phyloP scores from a whole-genome alignment of 2,329 filamentous ascomycete genomes.

The Ciborinia camelliae region DNA sequence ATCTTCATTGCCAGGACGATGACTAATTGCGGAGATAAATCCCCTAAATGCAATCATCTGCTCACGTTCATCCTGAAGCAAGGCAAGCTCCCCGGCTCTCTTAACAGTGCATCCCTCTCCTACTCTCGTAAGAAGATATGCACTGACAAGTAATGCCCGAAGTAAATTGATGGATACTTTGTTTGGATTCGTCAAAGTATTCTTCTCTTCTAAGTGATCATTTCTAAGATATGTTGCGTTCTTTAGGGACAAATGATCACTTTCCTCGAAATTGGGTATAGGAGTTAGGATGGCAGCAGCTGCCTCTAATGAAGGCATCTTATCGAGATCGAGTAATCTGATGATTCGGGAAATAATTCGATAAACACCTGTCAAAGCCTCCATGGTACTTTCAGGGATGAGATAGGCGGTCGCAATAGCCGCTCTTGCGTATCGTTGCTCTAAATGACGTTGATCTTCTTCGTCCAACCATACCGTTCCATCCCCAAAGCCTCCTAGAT shows the following conservation, averaged over 20 bases:
- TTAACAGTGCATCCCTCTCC: constrained; percentile 50
- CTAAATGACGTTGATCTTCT: constrained; percentile 55
- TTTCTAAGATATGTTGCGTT: constrained; percentile 48
- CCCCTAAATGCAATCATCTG: constrained; percentile 56
- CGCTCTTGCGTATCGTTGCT: constrained; percentile 63
- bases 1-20: constrained; percentile 54
- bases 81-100: constrained; percentile 58
- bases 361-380: constrained; percentile 59
- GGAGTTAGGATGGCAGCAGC: constrained; percentile 48
- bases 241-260: constrained; percentile 40
- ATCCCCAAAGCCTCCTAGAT: constrained; percentile 58
- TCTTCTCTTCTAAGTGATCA: constrained; percentile 55
- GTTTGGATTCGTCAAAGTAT: constrained; percentile 62
- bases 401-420: constrained; percentile 66
- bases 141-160: constrained; percentile 60
- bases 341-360: constrained; percentile 57
- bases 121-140: constrained; percentile 51
- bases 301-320: constrained; percentile 50
- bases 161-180: constrained; percentile 55
- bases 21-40: constrained; percentile 45
- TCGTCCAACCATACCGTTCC: constrained; percentile 56
- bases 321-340: constrained; percentile 57
- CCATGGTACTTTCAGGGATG: constrained; percentile 55
- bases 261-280: constrained; percentile 37
- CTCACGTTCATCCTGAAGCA: constrained; percentile 61